Evolutionary conservation across 2,329 filamentous ascomycete genomes (phyloP), one percentile per base, ranked within the genome.

Genomic region (Exserohilum rostratum): DNA sequence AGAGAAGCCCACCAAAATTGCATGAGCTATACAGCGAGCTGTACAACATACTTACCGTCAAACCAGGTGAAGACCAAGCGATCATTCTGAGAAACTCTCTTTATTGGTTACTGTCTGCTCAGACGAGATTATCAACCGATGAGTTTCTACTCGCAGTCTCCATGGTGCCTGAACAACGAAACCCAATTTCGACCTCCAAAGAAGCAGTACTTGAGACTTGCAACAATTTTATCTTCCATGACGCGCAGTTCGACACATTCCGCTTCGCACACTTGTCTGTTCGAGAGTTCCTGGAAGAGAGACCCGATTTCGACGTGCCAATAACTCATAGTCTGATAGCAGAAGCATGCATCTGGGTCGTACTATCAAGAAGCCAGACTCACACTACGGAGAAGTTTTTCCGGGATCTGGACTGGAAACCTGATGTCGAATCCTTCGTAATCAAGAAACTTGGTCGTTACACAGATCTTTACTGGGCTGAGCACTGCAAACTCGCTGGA

Each of bases 191-290:
- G 5, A 7, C 11, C 3, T 27, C 39, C 9, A 13, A 18, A 18
- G 39, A 29, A 30, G n/a, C n/a, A 17, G 3, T 42, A 15, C 25
- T 42, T 29, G 45, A 65, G 12, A 51, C 68, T 25, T 71, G 65
- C 53, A 60, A 60, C 38, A 71, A 73, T 38, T 61, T 74, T 12
- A 46, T 74, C 12, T 53, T 68, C 18, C 58, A 65, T 40, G 69
- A 74, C 44, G 37, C 45, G 17, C 38, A 63, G 27, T 42, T 64
- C 10, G 55, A 68, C 37, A 57, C 49, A 2, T 71, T 74, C 57
- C 64, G 63, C 10, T 73, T 73, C 50, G 61, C 65, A 20, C 71
- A 74, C 60, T 48, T 70, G n/a, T 73, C 71, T 1, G 69, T 73
- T 2, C 53, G 55, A 29, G 71, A 73, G 47, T 73, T 53, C 31